Evolutionary conservation across 306 rosid species (phyloP), one percentile per base, ranked within the genome.

Genomic region (Glycine latifolia): DNA sequence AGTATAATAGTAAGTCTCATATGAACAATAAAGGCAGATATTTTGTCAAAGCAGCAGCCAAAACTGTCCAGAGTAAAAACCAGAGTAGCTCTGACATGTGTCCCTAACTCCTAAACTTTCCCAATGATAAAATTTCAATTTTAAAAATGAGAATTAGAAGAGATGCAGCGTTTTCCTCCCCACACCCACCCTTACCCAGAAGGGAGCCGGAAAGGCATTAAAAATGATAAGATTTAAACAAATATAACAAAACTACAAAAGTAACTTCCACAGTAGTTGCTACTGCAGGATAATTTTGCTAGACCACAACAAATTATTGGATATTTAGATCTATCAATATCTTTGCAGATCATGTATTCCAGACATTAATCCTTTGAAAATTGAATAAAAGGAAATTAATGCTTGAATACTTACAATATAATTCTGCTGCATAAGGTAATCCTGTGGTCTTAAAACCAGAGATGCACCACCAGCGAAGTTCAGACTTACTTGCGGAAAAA

Each of bases 391-490:
- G 8, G 44, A 68, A 43, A 63, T 8, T 55, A 47, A 76, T 73
- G 75, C 55, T 71, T 56, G 49, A 59, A 63, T 67, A 78, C 99
- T 86, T 82, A 95, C 98, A 80, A 85, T 84, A 53, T 89, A 87
- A 79, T 62, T 87, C 81, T 92, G 90, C 82, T 81, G 89, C 72
- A 93, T 56, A 75, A 95, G 97, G 85, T 95, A 93, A 85, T 95
- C 99, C 84, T 85, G 91, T 76, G 98, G 97, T 81, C 91, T 86
- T 80, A 93, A 75, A 87, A 85, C 80, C 91, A 95, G 61, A 17
- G 93, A 79, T 7, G 97, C 97, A 33, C 93, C 94, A 0, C 94
- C 97, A 6, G 97, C 99, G 54, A 95, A 95, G 84, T 93, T 93
- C 70, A 95, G 89, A 83, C 91, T 92, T 50, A 91, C 97, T 87